Evolutionary conservation across 2,329 filamentous ascomycete genomes (phyloP).

Genomic region (Claviceps spartinae): DNA sequence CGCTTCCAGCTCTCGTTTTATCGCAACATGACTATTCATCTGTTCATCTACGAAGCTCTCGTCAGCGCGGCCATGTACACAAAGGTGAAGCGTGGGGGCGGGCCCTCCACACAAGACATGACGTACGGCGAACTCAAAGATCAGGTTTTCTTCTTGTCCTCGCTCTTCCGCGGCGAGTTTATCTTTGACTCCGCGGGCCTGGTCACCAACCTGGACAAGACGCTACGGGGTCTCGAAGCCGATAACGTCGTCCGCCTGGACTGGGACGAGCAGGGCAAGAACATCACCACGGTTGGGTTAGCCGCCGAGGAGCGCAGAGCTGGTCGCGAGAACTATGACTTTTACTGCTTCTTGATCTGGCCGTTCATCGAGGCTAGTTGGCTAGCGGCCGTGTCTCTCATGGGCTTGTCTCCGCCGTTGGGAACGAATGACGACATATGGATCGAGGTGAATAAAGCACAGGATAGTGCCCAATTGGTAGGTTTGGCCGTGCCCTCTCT

Average conservation of each 20-base stretch:
- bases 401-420: slow-evolving; percentile 68
- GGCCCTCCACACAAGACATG: slow-evolving; percentile 66
- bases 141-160: slow-evolving; percentile 81
- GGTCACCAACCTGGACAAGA: slow-evolving; percentile 65
- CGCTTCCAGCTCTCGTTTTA: slow-evolving; percentile 97
- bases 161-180: slow-evolving; percentile 90
- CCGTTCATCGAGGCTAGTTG: slow-evolving; percentile 92
- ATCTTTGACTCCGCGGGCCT: slow-evolving; percentile 88
- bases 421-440: slow-evolving; percentile 51
- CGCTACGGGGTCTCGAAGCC: slow-evolving; percentile 60
- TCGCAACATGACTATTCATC: slow-evolving; percentile 97
- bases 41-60: slow-evolving; percentile 88
- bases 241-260: slow-evolving; percentile 65
- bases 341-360: slow-evolving; percentile 98
- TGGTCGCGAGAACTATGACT: slow-evolving; percentile 91
- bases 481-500: slow-evolving; percentile 13
- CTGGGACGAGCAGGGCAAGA: slow-evolving; percentile 33
- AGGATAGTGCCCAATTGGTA: slow-evolving; percentile 70
- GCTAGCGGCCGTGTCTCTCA: slow-evolving; percentile 77
- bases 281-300: slow-evolving; percentile 57
- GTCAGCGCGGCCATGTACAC: slow-evolving; percentile 87
- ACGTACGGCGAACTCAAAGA: slow-evolving; percentile 56
- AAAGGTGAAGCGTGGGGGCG: slow-evolving; percentile 80
- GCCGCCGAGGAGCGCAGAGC: slow-evolving; percentile 60
- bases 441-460: slow-evolving; percentile 65